A percentile compares a stretch with the other conserved stretches of the same genome.
Conservation (phyloP, 805 yeast genomes). For the Wickerhamomyces bovis region DNA sequence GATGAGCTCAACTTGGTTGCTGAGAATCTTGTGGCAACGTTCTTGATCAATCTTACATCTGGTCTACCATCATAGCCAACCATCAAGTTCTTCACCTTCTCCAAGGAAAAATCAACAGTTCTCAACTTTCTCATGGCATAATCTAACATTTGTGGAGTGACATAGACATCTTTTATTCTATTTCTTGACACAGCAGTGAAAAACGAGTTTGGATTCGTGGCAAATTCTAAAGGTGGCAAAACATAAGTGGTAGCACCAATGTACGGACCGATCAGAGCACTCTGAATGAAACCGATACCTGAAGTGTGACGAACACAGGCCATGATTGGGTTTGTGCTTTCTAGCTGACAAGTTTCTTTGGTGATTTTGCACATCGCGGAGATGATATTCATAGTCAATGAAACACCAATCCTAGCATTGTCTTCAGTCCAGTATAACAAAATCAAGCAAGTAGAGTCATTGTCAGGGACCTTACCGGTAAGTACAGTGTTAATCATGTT, state of each 20-base stretch:
- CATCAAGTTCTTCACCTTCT: conserved; percentile 74
- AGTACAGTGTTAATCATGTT: conserved; percentile 19
- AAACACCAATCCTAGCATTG: conserved; percentile 53
- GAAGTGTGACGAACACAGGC: conserved; percentile 82
- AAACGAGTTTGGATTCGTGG: conserved; percentile 65
- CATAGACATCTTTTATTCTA: conserved; percentile 79
- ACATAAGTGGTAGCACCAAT: conserved; percentile 82
- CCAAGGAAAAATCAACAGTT: conserved; percentile 49
- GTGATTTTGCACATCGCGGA: conserved; percentile 79
- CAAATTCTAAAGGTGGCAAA: conserved; percentile 72
- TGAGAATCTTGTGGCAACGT: conserved; percentile 56
- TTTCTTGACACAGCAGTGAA: conserved; percentile 65
- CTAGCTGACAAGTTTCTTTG: conserved; percentile 87
- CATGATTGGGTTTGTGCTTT: conserved; percentile 62
- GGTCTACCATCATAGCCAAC: conserved; percentile 76
- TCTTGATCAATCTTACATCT: conserved; percentile 48
- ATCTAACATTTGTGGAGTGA: conserved; percentile 77
- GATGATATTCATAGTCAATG: conserved; percentile 50
- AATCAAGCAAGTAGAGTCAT: conserved; percentile 44
- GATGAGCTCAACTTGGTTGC: conserved; percentile 59
- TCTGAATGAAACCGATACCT: conserved; percentile 85
- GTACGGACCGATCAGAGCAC: conserved; percentile 79
- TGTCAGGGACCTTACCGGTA: conserved; percentile 5
- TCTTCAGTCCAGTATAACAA: conserved; percentile 73
- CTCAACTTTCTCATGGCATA: conserved; percentile 59